A percentile compares a stretch with the other conserved stretches of the same genome.
Evolutionary conservation across 208 protist genomes (phyloP).

Genomic region (Crithidia bombi): DNA sequence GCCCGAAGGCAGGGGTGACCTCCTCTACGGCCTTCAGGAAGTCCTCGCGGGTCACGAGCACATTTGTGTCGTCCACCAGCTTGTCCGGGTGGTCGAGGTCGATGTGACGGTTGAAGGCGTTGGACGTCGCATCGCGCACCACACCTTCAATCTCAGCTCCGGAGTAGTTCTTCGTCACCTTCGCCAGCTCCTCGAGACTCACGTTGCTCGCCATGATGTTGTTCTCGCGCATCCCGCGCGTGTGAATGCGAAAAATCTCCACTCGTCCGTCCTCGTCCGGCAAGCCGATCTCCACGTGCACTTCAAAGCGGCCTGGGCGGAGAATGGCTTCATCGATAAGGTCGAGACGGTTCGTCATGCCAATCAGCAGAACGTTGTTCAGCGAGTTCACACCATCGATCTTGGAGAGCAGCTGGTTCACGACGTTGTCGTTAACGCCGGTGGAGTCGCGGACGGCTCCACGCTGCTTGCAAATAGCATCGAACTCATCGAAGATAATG

Average conservation of each 20-base stretch:
- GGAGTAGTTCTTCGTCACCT: slow-evolving; percentile 98
- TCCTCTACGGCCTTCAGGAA: slow-evolving; percentile 85
- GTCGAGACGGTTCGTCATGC: slow-evolving; percentile 99
- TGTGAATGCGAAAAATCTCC: slow-evolving; percentile 99
- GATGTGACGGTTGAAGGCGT: slow-evolving; percentile 92
- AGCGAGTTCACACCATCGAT: slow-evolving; percentile 99
- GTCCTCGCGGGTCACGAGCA: slow-evolving; percentile 75
- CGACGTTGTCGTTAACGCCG: slow-evolving; percentile 98
- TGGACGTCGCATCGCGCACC: slow-evolving; percentile 87
- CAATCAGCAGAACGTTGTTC: slow-evolving; percentile 99
- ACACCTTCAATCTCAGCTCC: slow-evolving; percentile 96
- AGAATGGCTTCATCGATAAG: slow-evolving; percentile 99
- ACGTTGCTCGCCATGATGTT: slow-evolving; percentile 93
- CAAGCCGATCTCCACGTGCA: slow-evolving; percentile 98
- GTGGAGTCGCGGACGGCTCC: slow-evolving; percentile 93
- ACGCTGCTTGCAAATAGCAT: slow-evolving; percentile 99
- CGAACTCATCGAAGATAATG: slow-evolving; percentile 99
- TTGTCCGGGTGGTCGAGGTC: slow-evolving; percentile 79
- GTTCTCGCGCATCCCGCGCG: slow-evolving; percentile 92
- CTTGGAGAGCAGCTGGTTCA: slow-evolving; percentile 99
- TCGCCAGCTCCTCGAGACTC: slow-evolving; percentile 92
- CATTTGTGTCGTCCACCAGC: slow-evolving; percentile 52
- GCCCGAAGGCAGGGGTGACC: slow-evolving; percentile 97
- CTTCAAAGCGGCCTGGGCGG: slow-evolving; percentile 98
- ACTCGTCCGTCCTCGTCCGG: slow-evolving; percentile 97